Conservation (phyloP, 2,329 filamentous ascomycete species). For the Shiraia sp. region DNA sequence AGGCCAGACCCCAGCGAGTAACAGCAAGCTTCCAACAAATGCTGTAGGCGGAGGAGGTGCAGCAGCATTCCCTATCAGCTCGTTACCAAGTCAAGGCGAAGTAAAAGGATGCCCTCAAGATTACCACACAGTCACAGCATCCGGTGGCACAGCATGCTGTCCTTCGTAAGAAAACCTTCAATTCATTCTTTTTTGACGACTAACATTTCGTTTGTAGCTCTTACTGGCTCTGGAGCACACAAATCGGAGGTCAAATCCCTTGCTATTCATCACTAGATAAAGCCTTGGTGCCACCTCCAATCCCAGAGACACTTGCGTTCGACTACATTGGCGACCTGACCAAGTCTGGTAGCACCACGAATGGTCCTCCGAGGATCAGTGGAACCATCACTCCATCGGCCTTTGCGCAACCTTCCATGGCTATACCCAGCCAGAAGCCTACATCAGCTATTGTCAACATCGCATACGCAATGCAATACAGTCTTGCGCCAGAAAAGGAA, state of each 20-base stretch:
- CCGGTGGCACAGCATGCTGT: conserved; percentile 18
- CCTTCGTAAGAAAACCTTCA: conserved; percentile 17
- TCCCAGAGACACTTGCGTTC: conserved; percentile 15
- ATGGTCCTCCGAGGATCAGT: background rate
- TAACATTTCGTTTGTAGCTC: conserved; percentile 4
- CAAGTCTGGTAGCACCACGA: background rate
- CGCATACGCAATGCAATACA: conserved; percentile 34
- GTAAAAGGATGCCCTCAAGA: conserved; percentile 20
- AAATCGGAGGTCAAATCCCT: conserved; percentile 31
- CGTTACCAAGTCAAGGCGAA: conserved; percentile 10
- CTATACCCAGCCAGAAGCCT: conserved; percentile 15
- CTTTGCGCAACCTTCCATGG: conserved; percentile 1
- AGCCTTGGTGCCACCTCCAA: conserved; percentile 10
- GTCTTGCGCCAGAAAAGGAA: conserved; percentile 12
- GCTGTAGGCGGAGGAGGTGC: background rate
- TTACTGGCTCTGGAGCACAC: conserved; percentile 22
- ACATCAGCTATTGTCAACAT: conserved; percentile 27
- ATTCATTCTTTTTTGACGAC: background rate
- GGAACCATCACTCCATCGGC: background rate
- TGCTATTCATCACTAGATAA: conserved; percentile 24
- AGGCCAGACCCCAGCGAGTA: background rate
- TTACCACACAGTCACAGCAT: conserved; percentile 16
- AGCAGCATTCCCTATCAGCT: conserved; percentile 11
- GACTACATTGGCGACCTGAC: background rate
- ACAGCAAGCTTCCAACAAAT: conserved; percentile 1